Evolutionary conservation across 208 protist genomes (phyloP), one percentile per base, ranked within the genome.

Genomic region (Trypanosoma theileri): DNA sequence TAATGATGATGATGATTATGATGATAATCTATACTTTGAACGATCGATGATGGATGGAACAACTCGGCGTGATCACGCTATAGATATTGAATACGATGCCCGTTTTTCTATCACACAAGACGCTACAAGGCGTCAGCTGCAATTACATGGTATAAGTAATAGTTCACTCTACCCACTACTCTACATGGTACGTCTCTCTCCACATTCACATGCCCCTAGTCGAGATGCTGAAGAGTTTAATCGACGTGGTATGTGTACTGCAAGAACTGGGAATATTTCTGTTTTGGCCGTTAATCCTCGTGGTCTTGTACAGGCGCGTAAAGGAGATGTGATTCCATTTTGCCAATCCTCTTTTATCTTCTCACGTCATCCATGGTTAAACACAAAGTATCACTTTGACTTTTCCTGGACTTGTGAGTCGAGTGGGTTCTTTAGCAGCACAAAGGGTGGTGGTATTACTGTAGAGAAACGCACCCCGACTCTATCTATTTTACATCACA

Each of bases 321-420:
- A 70, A 62, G 79, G 80, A 41, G 80, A 80, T 67, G 73, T 73
- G 41, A 72, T 96, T 17, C 75, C 84, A 12, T 90, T 93, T 71
- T 96, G 90, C 55, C 52, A 79, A 7, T 64, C 80, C 19, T 65
- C 80, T 26, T 92, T 85, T 69, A 61, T 80, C 66, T 96, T 93
- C 67, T 85, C 88, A 0, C 85, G 87, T 13, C 88, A 90, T 71
- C 81, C 86, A 13, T 75, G 86, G 71, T 75, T 96, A 19, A 28
- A 81, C 68, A 55, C 50, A 17, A 70, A 83, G 59, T 91, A 89
- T 58, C 69, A 75, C 48, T 94, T 86, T 66, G 85, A 92, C 28
- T 88, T 91, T 70, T 81, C 69, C 28, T 92, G 86, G 84, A 46
- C 51, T 2, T 92, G 86, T 65, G 52, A 55, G n/a, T n/a, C n/a